Evolutionary conservation across 345 rosid species (phyloP), one percentile per base, ranked within the genome.

Genomic region (Murraya koenigii): DNA sequence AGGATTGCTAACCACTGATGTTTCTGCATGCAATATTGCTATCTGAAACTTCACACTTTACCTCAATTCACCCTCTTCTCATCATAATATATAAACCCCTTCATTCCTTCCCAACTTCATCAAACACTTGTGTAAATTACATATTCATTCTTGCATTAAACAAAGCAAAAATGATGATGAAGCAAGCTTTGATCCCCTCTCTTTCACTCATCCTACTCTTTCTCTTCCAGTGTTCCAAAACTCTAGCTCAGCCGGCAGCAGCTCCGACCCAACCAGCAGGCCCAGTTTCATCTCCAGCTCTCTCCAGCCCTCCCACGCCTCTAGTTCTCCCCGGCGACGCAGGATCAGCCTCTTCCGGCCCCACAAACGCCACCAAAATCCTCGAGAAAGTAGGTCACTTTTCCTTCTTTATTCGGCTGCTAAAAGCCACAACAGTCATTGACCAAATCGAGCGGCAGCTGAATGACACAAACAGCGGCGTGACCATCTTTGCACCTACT

Each of bases 401-500:
- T 75, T 74, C 79, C 0, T 59, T 75, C 60, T 75, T 83, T 13
- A 69, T 85, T 71, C 78, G 83, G 74, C 78, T 83, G 5, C 33
- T 85, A 39, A 76, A 36, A 75, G 69, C 72, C 59, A 83, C 86
- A 56, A 56, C 68, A 10, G 88, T 76, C 47, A 76, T 26, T 26
- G 66, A 65, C 59, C 80, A 80, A 38, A 52, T 83, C 79, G 68
- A 77, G 9, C 62, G 74, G 23, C 86, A 85, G 77, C 83, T 85
- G 69, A 85, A 85, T 72, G 79, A 70, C 66, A 76, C 88, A 52
- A 74, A 70, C 80, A 66, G 80, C 14, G 86, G 86, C 69, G 8
- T 83, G 32, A 85, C 88, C 35, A 68, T 85, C 72, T 81, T 81
- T 62, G 79, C 84, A 5, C 88, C 86, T 1, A 79, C 64, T 11